Evolutionary conservation across 164 flowering plant species (phyloP), one percentile per base, ranked within the genome.

Genomic region (Dillenia turbinata): DNA sequence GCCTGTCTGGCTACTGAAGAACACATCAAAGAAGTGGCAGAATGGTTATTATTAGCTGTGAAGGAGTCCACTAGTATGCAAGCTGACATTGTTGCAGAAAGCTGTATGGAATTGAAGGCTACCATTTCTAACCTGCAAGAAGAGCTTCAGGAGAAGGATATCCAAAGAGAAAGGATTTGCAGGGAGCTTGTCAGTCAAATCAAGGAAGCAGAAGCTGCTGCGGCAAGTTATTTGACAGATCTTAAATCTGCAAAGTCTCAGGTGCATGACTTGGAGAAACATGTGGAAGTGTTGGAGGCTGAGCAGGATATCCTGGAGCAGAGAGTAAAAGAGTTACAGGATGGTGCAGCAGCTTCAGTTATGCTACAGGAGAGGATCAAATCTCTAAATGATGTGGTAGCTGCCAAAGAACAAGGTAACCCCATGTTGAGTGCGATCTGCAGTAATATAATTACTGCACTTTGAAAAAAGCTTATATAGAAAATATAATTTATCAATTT

Each of bases 101-200:
- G 69, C 44, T 78, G 73, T 65, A 85, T 66, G 71, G 93, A 88
- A 71, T 75, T 94, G 86, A 91, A 84, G 66, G 64, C 66, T 57
- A 73, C 83, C 45, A 74, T 91, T 53, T 66, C 76, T 10, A 70
- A 74, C 66, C 71, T 94, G 75, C 93, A 84, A 78, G 86, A 68
- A 65, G 99, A 86, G 74, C 80, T 94, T 57, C 89, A 88, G 73
- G 97, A 95, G 78, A 95, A 92, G 69, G 97, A 89, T 69, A 64
- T 88, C 58, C 89, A 92, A 57, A 81, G 70, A 52, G 95, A 87
- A 9, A 82, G 76, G 69, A 80, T 89, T 10, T 85, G 81, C 76
- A 64, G 57, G 66, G 96, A 95, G 69, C 87, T 92, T 66, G 96
- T 88, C 12, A 66, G 69, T 74, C 97, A 91, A 79, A 89, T 95